Conservation (phyloP, 2,329 filamentous ascomycete genomes). For the Purpureocillium takamizusanense region DNA sequence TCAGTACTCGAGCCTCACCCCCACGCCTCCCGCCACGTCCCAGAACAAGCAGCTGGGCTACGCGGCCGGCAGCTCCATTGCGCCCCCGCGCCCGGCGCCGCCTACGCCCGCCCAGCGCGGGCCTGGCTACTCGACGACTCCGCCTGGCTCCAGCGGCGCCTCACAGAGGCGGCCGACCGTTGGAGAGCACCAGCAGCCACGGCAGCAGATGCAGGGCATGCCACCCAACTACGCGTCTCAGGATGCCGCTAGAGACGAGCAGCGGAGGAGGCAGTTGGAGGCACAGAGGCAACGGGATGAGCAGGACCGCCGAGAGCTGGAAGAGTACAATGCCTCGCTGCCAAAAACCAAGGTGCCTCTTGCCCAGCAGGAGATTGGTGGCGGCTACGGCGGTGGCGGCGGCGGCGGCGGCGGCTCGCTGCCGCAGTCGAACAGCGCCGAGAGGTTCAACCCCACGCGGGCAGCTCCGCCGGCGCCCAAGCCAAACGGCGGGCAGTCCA, state of each 20-base stretch:
- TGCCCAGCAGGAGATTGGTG: constrained; percentile 84
- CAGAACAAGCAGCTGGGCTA: constrained; percentile 59
- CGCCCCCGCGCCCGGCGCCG: constrained; percentile 59
- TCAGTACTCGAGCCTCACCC: constrained; percentile 58
- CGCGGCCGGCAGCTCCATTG: constrained; percentile 47
- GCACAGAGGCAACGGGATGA: constrained; percentile 46
- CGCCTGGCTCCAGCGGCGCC: constrained; percentile 25
- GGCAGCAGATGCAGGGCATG: constrained; percentile 49
- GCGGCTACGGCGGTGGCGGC: constrained; percentile 51
- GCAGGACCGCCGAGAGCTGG: constrained; percentile 67
- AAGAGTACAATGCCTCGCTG: constrained; percentile 82
- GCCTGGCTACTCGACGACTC: constrained; percentile 28
- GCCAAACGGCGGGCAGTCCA: constrained; percentile 43
- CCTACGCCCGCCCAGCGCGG: constrained; percentile 29
- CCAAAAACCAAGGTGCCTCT: constrained; percentile 72
- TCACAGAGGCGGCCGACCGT: constrained; percentile 38
- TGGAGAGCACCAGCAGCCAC: constrained; percentile 37
- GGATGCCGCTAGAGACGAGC: constrained; percentile 43
- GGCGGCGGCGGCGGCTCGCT: constrained; percentile 34
- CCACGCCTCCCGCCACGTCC: constrained; percentile 50
- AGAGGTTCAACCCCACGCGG: constrained; percentile 77
- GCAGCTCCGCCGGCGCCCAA: constrained; percentile 76
- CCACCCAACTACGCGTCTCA: constrained; percentile 44
- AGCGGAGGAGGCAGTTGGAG: constrained; percentile 54
- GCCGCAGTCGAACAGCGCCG: constrained; percentile 25